These are phyloP conservation scores for Saturnispora serradocipensis DNA, from an alignment of 805 yeast species.

Conservation along the genomic window DNA sequence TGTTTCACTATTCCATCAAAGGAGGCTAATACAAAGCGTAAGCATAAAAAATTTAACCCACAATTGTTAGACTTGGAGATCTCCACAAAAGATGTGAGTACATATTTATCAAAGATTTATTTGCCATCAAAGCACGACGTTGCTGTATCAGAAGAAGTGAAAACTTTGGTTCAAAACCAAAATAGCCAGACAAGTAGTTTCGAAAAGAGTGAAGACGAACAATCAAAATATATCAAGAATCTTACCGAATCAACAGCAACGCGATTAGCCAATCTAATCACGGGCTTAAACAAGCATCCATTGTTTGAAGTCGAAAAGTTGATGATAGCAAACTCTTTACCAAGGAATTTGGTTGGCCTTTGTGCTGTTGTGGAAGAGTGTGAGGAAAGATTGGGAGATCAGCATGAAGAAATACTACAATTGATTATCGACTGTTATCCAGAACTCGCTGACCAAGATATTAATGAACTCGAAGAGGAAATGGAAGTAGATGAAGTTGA, in stretches of 20 bases:
- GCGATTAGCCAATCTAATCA: conserved; percentile 30
- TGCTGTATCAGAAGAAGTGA: not conserved
- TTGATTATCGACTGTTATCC: conserved; percentile 50
- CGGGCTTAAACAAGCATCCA: conserved; percentile 38
- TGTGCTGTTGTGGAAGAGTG: conserved; percentile 86
- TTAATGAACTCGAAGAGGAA: conserved; percentile 20
- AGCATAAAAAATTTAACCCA: conserved; percentile 23
- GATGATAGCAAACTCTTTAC: conserved; percentile 75
- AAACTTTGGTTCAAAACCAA: not conserved
- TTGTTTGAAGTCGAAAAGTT: conserved; percentile 77
- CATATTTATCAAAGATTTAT: conserved; percentile 29
- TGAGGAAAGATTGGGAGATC: conserved; percentile 69
- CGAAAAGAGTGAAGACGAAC: not conserved
- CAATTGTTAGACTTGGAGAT: conserved; percentile 40
- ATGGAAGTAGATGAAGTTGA: conserved; percentile 17
- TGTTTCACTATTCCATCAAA: conserved; percentile 26
- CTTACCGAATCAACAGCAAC: conserved; percentile 24
- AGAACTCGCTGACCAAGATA: conserved; percentile 24
- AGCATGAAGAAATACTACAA: conserved; percentile 49
- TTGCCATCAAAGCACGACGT: not conserved
- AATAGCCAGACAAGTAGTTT: not conserved
- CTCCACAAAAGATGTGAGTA: conserved; percentile 38
- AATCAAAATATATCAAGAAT: not conserved
- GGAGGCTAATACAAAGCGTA: conserved; percentile 15
- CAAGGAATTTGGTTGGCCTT: conserved; percentile 68